These are phyloP conservation scores for Cladosporium phlei DNA, from an alignment of 2,329 filamentous ascomycete genomes.

Conservation along the genomic window DNA sequence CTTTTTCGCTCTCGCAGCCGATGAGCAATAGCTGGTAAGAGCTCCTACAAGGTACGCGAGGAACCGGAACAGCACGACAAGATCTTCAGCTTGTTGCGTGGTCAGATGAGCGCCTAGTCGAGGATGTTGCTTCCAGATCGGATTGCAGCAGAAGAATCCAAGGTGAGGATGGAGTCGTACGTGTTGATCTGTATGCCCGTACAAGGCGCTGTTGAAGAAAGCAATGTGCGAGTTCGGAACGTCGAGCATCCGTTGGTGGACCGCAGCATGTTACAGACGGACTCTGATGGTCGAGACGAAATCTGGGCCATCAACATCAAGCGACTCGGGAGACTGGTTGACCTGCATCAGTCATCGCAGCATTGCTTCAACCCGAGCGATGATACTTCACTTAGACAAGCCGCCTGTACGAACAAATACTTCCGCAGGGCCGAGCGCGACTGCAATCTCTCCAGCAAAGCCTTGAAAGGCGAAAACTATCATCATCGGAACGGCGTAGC, in stretches of 20 bases:
- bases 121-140: slow-evolving; percentile 2
- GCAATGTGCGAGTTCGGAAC: neutral
- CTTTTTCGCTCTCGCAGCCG: neutral
- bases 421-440: neutral
- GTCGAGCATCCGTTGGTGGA: neutral
- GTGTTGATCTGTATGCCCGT: slow-evolving; percentile 3
- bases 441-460: neutral
- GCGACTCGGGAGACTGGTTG: neutral
- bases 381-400: neutral
- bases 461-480: slow-evolving; percentile 1
- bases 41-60: neutral
- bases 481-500: neutral
- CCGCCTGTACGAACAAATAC: neutral
- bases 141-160: slow-evolving; percentile 1
- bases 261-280: neutral
- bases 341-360: neutral
- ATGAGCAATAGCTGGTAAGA: neutral
- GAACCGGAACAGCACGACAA: neutral
- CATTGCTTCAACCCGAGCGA: neutral
- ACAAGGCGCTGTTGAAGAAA: neutral
- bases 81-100: neutral
- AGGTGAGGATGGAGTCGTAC: neutral
- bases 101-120: neutral
- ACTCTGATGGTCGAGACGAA: neutral
- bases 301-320: neutral